Evolutionary conservation across 73 alveolate species (phyloP), one percentile per base, ranked within the genome.

Genomic region (Stentor roeselii): DNA sequence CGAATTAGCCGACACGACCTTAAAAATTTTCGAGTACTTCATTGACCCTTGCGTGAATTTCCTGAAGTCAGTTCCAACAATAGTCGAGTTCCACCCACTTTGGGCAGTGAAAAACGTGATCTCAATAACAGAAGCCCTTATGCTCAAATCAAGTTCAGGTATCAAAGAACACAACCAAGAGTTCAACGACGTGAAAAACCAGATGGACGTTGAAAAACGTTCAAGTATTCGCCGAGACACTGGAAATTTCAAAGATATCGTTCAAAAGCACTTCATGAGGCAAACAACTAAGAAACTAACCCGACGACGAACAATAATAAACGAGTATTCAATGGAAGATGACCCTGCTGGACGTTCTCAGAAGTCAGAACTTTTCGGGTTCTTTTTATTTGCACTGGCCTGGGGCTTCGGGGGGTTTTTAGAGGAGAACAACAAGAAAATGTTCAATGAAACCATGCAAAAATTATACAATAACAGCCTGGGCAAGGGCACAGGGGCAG

Each of bases 341-440:
- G 34, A 67, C 21, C 27, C n/a, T 67, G 34, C 34, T 21, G 80
- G 80, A 30, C 21, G 37, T 27, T 36, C 80, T 0, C 39, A 76
- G 34, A 76, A 76, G 39, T 0, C 36, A 6, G 84, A 76, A 2
- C n/a, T 76, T 0, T 37, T 76, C 1, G 14, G 75, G 1, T 39
- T 39, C 2, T 76, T 76, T 34, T 82, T 95, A 42, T 97, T 96
- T 82, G 88, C 99, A 3, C 60, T 92, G 30, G 83, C 97, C 31
- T 97, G 99, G 99, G 92, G 96, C 27, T 75, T 97, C 39, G 99
- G 99, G 38, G 99, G 97, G 6, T 94, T 98, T 15, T 90, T 94
- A 21, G 95, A 96, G 82, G 99, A 97, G 80, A 83, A 88, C 78
- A 89, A 94, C 38, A 90, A 99, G 84, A 93, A 88, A 11, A 91